Evolutionary conservation across 2,329 filamentous ascomycete genomes (phyloP).

Genomic region (Ophiostoma ulmi): DNA sequence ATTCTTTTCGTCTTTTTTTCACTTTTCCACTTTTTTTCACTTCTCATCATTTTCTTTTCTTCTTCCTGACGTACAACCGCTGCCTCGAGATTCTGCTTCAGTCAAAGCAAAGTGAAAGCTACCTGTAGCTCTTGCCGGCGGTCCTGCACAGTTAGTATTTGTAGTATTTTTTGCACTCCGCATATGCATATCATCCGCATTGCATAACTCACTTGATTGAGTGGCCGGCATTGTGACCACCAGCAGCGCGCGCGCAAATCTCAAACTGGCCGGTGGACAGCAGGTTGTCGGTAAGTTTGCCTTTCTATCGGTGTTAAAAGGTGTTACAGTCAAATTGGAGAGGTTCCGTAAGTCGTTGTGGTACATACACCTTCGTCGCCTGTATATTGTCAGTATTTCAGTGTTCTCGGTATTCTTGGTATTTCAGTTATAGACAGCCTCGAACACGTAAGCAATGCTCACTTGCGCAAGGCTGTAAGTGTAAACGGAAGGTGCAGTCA

Average conservation of each 20-base stretch:
- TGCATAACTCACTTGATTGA: constrained; percentile 33
- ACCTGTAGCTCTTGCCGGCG: constrained; percentile 28
- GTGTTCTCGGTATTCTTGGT: background rate
- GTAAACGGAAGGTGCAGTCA: constrained; percentile 3
- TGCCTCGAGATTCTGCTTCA: constrained; percentile 14
- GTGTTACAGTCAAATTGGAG: background rate
- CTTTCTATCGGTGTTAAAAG: constrained; percentile 23
- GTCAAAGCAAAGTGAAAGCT: constrained; percentile 10
- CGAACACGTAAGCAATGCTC: background rate
- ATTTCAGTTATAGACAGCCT: background rate
- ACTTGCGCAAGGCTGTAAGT: constrained; percentile 6
- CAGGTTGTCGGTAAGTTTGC: constrained; percentile 29
- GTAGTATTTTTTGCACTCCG: too few relatives aligned
- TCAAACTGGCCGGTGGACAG: constrained; percentile 25
- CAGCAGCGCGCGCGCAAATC: constrained; percentile 54
- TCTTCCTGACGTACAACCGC: constrained; percentile 6
- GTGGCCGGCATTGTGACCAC: constrained; percentile 58
- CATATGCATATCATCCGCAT: too few relatives aligned
- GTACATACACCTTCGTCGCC: constrained; percentile 21
- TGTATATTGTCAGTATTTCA: background rate
- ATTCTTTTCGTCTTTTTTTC: background rate
- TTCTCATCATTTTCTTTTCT: background rate
- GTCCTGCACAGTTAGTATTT: constrained; percentile 23
- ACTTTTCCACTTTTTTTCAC: background rate
- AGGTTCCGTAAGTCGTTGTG: background rate